Conservation (phyloP, 2,329 filamentous ascomycete species). For the Biscogniauxia sp. region DNA sequence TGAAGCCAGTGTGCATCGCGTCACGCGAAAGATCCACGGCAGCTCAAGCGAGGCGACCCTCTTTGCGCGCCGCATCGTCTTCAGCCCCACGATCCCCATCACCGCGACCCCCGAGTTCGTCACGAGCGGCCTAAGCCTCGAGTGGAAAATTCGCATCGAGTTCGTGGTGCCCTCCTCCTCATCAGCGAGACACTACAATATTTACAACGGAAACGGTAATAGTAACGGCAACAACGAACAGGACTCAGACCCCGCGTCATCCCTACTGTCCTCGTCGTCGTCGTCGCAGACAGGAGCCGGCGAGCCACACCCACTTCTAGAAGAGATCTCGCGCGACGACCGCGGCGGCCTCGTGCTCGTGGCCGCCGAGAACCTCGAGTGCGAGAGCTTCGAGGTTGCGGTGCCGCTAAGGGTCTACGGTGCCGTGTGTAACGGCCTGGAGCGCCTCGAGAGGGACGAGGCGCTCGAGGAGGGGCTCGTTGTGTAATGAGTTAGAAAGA, state of each 20-base stretch:
- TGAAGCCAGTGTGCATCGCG: conserved; percentile 79
- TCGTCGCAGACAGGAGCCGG: conserved; percentile 19
- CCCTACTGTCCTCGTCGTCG: neutral
- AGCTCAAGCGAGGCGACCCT: conserved; percentile 78
- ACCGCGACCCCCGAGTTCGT: conserved; percentile 86
- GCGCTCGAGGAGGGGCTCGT: conserved; percentile 43
- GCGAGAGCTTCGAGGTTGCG: conserved; percentile 87
- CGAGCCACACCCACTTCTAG: conserved; percentile 58
- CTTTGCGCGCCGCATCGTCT: conserved; percentile 75
- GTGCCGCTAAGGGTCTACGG: conserved; percentile 82
- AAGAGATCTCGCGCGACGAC: conserved; percentile 76
- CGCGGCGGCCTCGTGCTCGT: conserved; percentile 71
- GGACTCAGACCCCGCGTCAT: neutral
- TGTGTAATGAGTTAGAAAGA: conserved; percentile 16
- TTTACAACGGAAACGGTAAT: neutral
- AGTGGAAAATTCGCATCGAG: conserved; percentile 88
- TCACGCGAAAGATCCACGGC: conserved; percentile 79
- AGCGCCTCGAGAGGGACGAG: conserved; percentile 55
- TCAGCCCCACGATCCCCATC: conserved; percentile 79
- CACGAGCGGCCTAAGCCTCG: conserved; percentile 81
- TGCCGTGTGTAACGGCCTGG: conserved; percentile 55
- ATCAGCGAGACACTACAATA: conserved; percentile 26
- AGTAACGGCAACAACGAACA: conserved; percentile 3
- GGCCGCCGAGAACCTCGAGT: conserved; percentile 72
- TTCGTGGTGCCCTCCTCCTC: conserved; percentile 71